Conservation (phyloP, 75 land plant species). For the Sequoia sempervirens region DNA sequence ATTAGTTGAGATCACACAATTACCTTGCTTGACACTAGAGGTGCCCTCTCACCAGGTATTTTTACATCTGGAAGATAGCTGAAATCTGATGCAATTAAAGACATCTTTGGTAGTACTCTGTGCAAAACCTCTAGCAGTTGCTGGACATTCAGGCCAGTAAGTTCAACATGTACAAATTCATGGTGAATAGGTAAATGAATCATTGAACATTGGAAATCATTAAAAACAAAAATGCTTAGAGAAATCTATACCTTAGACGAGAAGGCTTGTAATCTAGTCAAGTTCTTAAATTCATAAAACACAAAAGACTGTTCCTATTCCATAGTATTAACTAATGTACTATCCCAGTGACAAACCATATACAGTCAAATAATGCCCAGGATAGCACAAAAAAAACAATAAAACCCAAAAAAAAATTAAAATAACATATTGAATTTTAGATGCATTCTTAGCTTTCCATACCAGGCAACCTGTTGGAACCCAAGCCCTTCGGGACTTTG, state of each 20-base stretch:
- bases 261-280: neutral
- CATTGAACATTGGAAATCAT: neutral
- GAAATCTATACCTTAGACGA: neutral
- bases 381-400: neutral
- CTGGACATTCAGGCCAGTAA: slow-evolving; percentile 32
- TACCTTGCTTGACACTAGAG: slow-evolving; percentile 91
- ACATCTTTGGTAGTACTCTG: slow-evolving; percentile 76
- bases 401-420: too few species aligned
- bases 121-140: slow-evolving; percentile 76
- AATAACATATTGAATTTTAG: neutral
- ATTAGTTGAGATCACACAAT: neutral
- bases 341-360: neutral
- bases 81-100: slow-evolving; percentile 85
- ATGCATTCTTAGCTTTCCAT: slow-evolving; percentile 2
- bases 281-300: neutral
- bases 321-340: neutral
- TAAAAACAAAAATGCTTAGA: neutral
- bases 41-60: slow-evolving; percentile 81
- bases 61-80: slow-evolving; percentile 87
- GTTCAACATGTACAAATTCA: neutral
- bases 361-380: neutral
- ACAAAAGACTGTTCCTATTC: neutral
- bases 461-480: slow-evolving; percentile 96
- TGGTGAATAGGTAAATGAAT: neutral
- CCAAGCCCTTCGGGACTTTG: slow-evolving; percentile 73